Conservation (phyloP, 257 asterid species). For the Anisodus tanguticus region DNA sequence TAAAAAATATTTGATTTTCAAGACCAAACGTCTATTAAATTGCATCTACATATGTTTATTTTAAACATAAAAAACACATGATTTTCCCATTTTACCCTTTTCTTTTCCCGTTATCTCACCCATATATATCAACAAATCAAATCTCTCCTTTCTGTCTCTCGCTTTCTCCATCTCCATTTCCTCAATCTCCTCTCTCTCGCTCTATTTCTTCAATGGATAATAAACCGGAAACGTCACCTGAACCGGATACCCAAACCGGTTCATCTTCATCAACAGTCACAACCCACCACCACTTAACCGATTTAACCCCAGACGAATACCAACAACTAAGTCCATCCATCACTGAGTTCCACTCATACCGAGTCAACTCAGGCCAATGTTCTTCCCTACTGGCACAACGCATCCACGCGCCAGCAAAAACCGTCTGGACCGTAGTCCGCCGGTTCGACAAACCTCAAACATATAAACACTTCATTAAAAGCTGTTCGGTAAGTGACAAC, state of each 20-base stretch:
- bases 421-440: conserved; percentile 75
- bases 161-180: conserved; percentile 22
- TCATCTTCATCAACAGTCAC: conserved; percentile 25
- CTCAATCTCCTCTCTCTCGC: not conserved
- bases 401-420: conserved; percentile 63
- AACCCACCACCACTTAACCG: conserved; percentile 36
- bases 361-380: conserved; percentile 60
- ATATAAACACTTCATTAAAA: conserved; percentile 93
- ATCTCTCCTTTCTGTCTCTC: not conserved
- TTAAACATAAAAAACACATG: not conserved
- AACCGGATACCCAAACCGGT: not conserved
- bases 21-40: no score
- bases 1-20: no score
- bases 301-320: conserved; percentile 64
- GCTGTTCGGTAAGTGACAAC: conserved; percentile 63
- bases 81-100: not conserved
- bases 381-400: conserved; percentile 76
- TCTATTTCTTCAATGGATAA: conserved; percentile 4
- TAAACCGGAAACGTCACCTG: conserved; percentile 11
- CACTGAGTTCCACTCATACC: conserved; percentile 70
- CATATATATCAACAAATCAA: conserved; percentile 9
- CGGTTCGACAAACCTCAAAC: conserved; percentile 81
- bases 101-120: not conserved
- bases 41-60: not conserved
- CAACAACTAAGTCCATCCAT: conserved; percentile 56